A percentile compares a stretch with the other conserved stretches of the same genome.
These are phyloP conservation scores for Acacia pycnantha DNA, from an alignment of 331 rosid genomes.

Conservation along the genomic window DNA sequence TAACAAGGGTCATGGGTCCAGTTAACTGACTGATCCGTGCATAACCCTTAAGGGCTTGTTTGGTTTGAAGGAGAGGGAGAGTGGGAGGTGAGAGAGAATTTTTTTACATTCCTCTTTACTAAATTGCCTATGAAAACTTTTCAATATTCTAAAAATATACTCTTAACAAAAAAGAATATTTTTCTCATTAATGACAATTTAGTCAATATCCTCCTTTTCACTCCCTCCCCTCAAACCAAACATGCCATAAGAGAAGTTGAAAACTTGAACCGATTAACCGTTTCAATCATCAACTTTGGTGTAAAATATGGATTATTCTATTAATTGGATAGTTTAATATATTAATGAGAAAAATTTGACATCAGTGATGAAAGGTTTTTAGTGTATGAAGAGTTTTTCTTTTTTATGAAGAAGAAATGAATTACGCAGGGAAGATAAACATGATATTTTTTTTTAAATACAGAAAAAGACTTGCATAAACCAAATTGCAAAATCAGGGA, in stretches of 20 bases:
- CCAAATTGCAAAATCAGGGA: not conserved
- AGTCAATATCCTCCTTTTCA: no score
- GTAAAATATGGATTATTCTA: not conserved
- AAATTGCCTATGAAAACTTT: no score
- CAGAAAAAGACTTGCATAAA: not conserved
- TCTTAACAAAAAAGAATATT: no score
- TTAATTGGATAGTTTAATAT: not conserved
- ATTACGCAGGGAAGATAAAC: not conserved
- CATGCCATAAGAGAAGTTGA: not conserved
- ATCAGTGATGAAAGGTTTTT: not conserved
- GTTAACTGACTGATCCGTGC: not conserved
- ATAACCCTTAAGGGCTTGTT: not conserved
- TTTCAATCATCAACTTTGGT: not conserved
- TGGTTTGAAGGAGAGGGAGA: no score
- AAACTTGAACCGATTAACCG: not conserved
- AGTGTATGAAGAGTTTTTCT: not conserved
- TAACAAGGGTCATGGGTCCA: no score
- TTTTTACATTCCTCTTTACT: no score
- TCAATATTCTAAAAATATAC: no score
- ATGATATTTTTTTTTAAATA: not conserved
- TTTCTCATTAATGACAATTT: no score
- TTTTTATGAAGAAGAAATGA: not conserved
- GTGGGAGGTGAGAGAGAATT: no score
- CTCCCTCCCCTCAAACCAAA: no score
- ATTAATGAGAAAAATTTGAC: not conserved